A percentile compares a stretch with the other conserved stretches of the same genome.
phyloP scores from a whole-genome alignment of 192 early-diverging fungal species.

The Backusella sp. region DNA sequence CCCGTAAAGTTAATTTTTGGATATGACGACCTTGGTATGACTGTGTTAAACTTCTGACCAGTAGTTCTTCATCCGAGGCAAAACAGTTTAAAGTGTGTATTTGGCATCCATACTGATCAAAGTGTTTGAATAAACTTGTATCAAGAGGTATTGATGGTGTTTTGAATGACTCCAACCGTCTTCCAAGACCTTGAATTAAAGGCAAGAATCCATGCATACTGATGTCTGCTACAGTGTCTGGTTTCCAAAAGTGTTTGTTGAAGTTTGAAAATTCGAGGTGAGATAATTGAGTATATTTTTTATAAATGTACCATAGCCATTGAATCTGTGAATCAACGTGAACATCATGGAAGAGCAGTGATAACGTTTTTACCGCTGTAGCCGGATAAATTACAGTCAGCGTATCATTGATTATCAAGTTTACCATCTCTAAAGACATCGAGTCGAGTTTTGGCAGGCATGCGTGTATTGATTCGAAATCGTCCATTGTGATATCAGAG shows the following conservation, averaged over 20 bases:
- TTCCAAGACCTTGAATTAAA: background rate
- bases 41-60: background rate
- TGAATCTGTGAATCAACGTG: conserved; percentile 1
- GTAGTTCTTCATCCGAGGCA: background rate
- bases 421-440: background rate
- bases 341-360: background rate
- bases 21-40: background rate
- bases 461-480: background rate
- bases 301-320: background rate
- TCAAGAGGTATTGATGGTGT: background rate
- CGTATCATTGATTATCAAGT: background rate
- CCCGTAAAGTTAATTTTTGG: background rate
- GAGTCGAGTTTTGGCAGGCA: background rate
- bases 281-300: conserved; percentile 4
- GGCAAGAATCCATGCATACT: background rate
- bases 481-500: conserved; percentile 5
- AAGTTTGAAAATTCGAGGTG: background rate
- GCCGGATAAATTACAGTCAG: background rate
- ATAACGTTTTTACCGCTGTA: background rate
- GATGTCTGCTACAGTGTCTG: background rate
- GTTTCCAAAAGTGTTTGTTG: background rate
- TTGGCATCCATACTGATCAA: background rate
- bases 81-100: background rate
- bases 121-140: background rate
- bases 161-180: background rate